Conservation (phyloP, 2,329 filamentous ascomycete genomes). For the Parafenestella ontariensis region DNA sequence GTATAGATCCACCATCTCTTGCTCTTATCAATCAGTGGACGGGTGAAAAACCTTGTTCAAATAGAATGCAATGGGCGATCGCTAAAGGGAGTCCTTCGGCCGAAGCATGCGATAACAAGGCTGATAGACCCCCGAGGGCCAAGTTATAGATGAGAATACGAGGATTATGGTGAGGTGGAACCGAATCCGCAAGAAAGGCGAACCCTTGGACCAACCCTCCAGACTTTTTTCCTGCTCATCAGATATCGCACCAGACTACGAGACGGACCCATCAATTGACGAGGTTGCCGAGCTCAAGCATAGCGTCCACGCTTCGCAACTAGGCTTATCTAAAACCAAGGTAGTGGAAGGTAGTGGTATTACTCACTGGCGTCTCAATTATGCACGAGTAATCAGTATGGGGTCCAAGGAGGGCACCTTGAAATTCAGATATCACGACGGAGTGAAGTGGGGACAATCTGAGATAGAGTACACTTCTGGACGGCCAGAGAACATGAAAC, state of each 20-base stretch:
- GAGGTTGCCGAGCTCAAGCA: background rate
- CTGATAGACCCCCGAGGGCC: background rate
- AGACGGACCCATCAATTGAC: background rate
- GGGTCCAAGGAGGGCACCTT: background rate
- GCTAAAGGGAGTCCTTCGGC: slow-evolving; percentile 4
- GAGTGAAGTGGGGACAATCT: background rate
- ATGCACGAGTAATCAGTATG: background rate
- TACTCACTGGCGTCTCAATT: background rate
- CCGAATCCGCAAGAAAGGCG: background rate
- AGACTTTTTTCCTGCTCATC: background rate
- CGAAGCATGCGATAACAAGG: background rate
- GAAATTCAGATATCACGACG: background rate
- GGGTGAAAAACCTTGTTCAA: background rate
- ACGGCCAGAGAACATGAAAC: background rate
- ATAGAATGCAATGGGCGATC: background rate
- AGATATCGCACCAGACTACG: background rate
- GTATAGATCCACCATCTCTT: background rate
- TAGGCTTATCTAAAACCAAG: background rate
- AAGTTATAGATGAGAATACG: background rate
- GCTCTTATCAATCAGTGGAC: background rate
- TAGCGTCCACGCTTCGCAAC: background rate
- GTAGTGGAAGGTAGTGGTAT: background rate
- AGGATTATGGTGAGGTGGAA: background rate
- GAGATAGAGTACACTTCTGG: background rate
- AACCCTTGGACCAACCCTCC: background rate